Base-by-base conservation (phyloP, 495 filamentous ascomycete species). In the Trichoderma virens region DNA sequence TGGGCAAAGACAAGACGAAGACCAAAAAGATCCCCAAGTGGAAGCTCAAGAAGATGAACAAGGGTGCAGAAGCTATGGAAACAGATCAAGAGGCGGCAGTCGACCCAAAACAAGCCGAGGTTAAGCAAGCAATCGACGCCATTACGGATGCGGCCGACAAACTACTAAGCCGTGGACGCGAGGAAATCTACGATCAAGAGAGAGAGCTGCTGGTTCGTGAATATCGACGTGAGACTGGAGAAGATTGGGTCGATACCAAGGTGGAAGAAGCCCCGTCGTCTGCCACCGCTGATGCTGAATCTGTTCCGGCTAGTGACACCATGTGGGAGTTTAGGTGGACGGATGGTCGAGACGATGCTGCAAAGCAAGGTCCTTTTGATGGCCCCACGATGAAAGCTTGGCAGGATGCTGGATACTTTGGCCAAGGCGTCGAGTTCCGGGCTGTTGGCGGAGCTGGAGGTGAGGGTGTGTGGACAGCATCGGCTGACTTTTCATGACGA, bases 241-340 rank as follows among this genome's bases (percentile, higher is more conserved):
- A 97, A 67, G 84, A 86, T 8, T 99, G 94, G 93, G 82, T 89
- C n/a, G 90, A 95, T 65, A 82, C 82, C 28, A 30, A 56, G 25
- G 51, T 11, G 23, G 23, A 2, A 8, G 39, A 45, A 5, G 27
- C 25, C 35, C 69, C 71, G 1, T 60, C 65, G 1, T 41, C 60
- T 8, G 28, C 63, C 16, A 67, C 71, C 3, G 73, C 67, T 5
- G 70, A 75, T 3, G 70, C 65, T 6, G 62, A 39, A 28, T 38
- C 66, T 5, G 69, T 70, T 20, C 67, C 71, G 3, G 62, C 63
- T 13, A 62, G 73, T 35, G 72, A 70, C 14, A 80, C 78, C 64
- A 85, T 86, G 80, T 98, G 93, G 93, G 90, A 98, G 73, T 98
- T 89, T 71, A 78, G 90, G 31, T 98, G 94, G 94, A 86, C 84